phyloP scores from a whole-genome alignment of 495 filamentous ascomycete species.

The Penicillium canescens region DNA sequence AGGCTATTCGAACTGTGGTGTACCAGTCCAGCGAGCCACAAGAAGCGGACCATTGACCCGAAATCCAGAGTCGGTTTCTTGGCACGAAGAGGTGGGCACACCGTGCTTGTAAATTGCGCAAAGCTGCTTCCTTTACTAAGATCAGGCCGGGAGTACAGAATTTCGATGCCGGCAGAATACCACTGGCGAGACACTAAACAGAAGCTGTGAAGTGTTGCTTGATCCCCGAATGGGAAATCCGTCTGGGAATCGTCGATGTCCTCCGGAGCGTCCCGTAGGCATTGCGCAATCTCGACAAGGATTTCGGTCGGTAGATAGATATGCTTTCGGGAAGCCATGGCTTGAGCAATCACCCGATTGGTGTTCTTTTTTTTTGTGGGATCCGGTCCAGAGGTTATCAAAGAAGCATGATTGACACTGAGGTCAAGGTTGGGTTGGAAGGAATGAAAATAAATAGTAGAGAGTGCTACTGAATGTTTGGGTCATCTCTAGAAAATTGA shows the following conservation, averaged over 20 bases:
- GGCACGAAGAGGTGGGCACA: slow-evolving; percentile 62
- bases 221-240: neutral
- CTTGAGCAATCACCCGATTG: neutral
- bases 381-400: no score
- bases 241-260: slow-evolving; percentile 2
- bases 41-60: slow-evolving; percentile 51
- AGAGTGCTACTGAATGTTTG: no score
- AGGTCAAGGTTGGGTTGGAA: no score
- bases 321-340: neutral
- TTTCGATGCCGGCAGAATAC: slow-evolving; percentile 57
- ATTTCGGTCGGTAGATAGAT: slow-evolving; percentile 52
- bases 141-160: slow-evolving; percentile 56
- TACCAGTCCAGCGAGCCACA: slow-evolving; percentile 61
- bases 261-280: slow-evolving; percentile 11
- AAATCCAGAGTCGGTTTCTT: slow-evolving; percentile 49
- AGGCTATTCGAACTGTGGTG: slow-evolving; percentile 66
- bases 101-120: slow-evolving; percentile 55
- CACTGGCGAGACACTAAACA: slow-evolving; percentile 63
- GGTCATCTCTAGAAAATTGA: no score
- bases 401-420: no score
- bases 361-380: no score
- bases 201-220: slow-evolving; percentile 53
- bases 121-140: slow-evolving; percentile 55
- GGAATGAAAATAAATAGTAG: no score
- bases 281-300: slow-evolving; percentile 45